phyloP scores from a whole-genome alignment of 108 stramenopile genomes.

The Nitzschia sp. region DNA sequence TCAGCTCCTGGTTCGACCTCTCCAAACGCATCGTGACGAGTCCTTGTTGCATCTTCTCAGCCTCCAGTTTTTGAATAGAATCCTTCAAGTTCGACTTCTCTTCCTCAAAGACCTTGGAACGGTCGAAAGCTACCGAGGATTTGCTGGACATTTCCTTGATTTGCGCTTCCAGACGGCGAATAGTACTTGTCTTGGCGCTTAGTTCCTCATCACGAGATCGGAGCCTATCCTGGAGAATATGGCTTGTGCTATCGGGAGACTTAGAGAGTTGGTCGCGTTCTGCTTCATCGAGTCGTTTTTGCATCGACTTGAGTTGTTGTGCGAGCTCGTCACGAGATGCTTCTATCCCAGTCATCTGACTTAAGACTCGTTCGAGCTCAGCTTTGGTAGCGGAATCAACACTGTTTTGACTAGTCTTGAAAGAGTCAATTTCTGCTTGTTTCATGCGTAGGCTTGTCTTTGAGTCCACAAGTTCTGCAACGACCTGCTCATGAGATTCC shows the following conservation, averaged over 20 bases:
- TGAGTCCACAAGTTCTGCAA: neutral
- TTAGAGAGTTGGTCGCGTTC: neutral
- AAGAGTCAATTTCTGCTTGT: neutral
- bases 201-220: constrained; percentile 1
- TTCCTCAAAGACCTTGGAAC: neutral
- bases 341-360: neutral
- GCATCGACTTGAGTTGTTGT: neutral
- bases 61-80: neutral
- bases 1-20: neutral
- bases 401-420: neutral
- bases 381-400: neutral
- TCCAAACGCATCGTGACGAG: neutral
- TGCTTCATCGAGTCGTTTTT: neutral
- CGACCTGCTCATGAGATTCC: neutral
- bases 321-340: neutral
- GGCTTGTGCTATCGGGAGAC: neutral
- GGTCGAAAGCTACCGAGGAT: neutral
- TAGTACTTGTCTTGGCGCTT: neutral
- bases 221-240: neutral
- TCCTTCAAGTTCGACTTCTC: constrained; percentile 10
- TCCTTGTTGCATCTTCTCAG: neutral
- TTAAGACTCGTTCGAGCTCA: neutral
- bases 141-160: neutral
- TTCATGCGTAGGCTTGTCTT: neutral
- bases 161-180: constrained; percentile 1